Percentiles rank a stretch among this genome's conserved stretches.
These are phyloP conservation scores for Cutaneotrichosporon dermatis DNA, from an alignment of 1,284 basidiomycete genomes.

Conservation along the genomic window DNA sequence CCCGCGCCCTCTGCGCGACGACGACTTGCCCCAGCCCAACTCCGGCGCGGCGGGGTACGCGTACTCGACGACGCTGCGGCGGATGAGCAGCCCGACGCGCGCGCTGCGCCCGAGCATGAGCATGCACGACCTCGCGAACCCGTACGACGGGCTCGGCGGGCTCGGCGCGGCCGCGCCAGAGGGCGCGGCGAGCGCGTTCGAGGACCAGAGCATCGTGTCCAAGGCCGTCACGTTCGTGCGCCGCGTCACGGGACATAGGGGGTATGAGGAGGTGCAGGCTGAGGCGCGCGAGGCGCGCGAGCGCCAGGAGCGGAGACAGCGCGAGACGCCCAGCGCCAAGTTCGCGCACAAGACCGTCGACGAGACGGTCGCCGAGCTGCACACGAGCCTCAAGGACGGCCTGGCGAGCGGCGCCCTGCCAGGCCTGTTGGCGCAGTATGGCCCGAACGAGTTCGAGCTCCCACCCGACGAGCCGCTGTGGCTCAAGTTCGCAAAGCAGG, in stretches of 20 bases:
- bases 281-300: constrained; percentile 25
- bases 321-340: constrained; percentile 43
- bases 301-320: constrained; percentile 34
- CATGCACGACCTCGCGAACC: constrained; percentile 14
- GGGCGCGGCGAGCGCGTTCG: constrained; percentile 7
- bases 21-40: too few species aligned
- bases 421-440: constrained; percentile 63
- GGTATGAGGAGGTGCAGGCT: constrained; percentile 26
- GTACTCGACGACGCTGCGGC: constrained; percentile 70
- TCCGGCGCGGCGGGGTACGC: constrained; percentile 53
- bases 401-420: constrained; percentile 62
- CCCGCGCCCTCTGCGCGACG: neutral
- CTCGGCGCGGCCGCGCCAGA: neutral
- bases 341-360: constrained; percentile 43
- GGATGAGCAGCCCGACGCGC: constrained; percentile 52
- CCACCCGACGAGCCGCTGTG: constrained; percentile 70
- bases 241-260: constrained; percentile 27
- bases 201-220: constrained; percentile 8
- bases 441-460: constrained; percentile 92
- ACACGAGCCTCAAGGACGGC: constrained; percentile 62
- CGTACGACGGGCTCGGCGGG: constrained; percentile 6
- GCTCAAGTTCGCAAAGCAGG: constrained; percentile 79
- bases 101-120: constrained; percentile 1
- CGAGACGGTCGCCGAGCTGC: constrained; percentile 51
- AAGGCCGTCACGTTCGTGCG: constrained; percentile 20